Evolutionary conservation across 2,329 filamentous ascomycete species (phyloP).

Genomic region (Boeremia exigua): DNA sequence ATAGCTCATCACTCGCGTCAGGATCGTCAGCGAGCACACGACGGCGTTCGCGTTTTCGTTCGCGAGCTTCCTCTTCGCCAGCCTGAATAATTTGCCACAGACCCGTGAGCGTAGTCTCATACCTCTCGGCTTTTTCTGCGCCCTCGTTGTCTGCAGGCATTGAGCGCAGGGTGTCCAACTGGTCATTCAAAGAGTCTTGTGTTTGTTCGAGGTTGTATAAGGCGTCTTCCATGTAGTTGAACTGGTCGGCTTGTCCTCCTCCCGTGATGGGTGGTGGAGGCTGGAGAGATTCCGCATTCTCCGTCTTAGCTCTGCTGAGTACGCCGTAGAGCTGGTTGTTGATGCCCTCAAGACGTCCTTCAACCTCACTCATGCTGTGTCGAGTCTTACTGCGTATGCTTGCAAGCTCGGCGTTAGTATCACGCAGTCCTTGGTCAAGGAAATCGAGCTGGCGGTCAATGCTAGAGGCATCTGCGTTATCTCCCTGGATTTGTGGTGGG

Average conservation of each 20-base stretch:
- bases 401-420: slow-evolving; percentile 65
- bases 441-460: slow-evolving; percentile 70
- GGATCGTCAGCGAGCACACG: slow-evolving; percentile 56
- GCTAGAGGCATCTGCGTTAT: slow-evolving; percentile 29
- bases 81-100: slow-evolving; percentile 60
- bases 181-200: slow-evolving; percentile 40
- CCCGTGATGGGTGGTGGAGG: slow-evolving; percentile 65
- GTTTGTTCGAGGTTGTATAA: slow-evolving; percentile 54
- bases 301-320: slow-evolving; percentile 55
- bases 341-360: slow-evolving; percentile 56
- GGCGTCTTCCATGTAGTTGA: slow-evolving; percentile 70
- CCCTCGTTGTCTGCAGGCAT: slow-evolving; percentile 24
- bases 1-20: slow-evolving; percentile 66
- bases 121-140: slow-evolving; percentile 43
- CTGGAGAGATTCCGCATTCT: slow-evolving; percentile 59
- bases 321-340: slow-evolving; percentile 67
- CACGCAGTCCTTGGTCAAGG: slow-evolving; percentile 69
- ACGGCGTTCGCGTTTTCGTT: slow-evolving; percentile 45
- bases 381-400: slow-evolving; percentile 36
- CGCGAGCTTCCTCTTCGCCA: slow-evolving; percentile 50
- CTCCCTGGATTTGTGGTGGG: slow-evolving; percentile 31
- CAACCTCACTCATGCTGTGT: slow-evolving; percentile 39
- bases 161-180: slow-evolving; percentile 36
- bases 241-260: slow-evolving; percentile 68
- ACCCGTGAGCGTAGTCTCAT: slow-evolving; percentile 59